Conservation (phyloP, 176 grass and related monocot species). For the Lolium rigidum region DNA sequence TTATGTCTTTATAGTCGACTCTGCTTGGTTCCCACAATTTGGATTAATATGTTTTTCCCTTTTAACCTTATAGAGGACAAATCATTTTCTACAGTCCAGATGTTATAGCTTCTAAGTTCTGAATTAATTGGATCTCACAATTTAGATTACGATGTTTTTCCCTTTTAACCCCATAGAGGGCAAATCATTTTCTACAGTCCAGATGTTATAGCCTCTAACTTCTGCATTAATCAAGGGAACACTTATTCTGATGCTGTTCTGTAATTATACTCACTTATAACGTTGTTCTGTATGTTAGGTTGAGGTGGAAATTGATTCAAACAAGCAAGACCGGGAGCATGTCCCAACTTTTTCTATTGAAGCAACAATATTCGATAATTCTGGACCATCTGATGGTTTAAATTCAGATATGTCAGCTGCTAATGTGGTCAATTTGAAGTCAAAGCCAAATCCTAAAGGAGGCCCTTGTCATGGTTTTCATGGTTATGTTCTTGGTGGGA, state of each 20-base stretch:
- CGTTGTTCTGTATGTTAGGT: conserved; percentile 55
- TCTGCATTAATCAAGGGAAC: conserved; percentile 11
- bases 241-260: conserved; percentile 24
- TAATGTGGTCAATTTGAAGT: conserved; percentile 70
- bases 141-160: neutral
- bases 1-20: neutral
- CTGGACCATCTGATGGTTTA: conserved; percentile 47
- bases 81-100: conserved; percentile 19
- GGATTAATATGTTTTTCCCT: neutral
- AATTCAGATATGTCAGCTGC: conserved; percentile 41
- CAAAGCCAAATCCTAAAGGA: conserved; percentile 46
- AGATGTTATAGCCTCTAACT: conserved; percentile 10
- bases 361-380: conserved; percentile 82
- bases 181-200: conserved; percentile 16
- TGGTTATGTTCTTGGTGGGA: conserved; percentile 79
- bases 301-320: conserved; percentile 88
- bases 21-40: neutral
- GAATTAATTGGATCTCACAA: neutral
- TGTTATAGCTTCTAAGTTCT: neutral
- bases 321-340: conserved; percentile 59
- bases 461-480: conserved; percentile 63
- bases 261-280: neutral
- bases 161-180: neutral
- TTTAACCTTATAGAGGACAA: neutral
- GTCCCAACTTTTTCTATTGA: conserved; percentile 70